phyloP scores from a whole-genome alignment of 805 yeast species.

The Pichia phayaonensis region DNA sequence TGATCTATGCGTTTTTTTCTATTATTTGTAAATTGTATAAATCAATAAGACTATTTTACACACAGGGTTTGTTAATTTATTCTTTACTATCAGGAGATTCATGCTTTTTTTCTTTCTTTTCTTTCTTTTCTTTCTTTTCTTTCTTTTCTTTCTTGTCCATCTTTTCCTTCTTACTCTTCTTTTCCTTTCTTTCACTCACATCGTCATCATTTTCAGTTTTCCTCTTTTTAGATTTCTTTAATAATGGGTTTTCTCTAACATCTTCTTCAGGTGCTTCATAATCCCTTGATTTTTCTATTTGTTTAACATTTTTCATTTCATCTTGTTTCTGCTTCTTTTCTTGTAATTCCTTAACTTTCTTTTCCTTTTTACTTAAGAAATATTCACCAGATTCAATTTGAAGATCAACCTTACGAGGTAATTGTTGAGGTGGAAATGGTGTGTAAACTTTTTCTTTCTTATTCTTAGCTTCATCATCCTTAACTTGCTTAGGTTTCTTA shows the following conservation, averaged over 20 bases:
- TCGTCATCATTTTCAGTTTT: constrained; percentile 22
- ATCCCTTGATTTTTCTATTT: constrained; percentile 66
- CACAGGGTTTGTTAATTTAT: not conserved
- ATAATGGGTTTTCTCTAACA: constrained; percentile 28
- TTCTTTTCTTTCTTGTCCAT: constrained; percentile 18
- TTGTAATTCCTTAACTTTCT: constrained; percentile 58
- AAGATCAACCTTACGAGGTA: constrained; percentile 93
- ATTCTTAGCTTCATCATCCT: constrained; percentile 38
- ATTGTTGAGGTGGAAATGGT: constrained; percentile 98
- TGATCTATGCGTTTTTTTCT: not conserved
- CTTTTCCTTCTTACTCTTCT: constrained; percentile 20
- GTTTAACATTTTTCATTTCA: constrained; percentile 56
- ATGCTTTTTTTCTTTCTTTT: constrained; percentile 13
- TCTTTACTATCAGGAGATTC: constrained; percentile 5
- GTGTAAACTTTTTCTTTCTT: constrained; percentile 75
- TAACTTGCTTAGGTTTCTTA: constrained; percentile 69
- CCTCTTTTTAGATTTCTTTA: constrained; percentile 25
- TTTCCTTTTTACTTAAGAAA: constrained; percentile 83
- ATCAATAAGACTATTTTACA: not conserved
- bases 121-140: constrained; percentile 11
- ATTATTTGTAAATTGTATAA: too few relatives aligned
- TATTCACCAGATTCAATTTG: constrained; percentile 98
- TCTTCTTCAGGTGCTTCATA: constrained; percentile 82
- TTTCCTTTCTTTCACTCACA: constrained; percentile 25
- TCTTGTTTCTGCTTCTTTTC: constrained; percentile 77